Evolutionary conservation across 1,284 basidiomycete species (phyloP), one percentile per base, ranked within the genome.

Genomic region (Trametes polyzona): DNA sequence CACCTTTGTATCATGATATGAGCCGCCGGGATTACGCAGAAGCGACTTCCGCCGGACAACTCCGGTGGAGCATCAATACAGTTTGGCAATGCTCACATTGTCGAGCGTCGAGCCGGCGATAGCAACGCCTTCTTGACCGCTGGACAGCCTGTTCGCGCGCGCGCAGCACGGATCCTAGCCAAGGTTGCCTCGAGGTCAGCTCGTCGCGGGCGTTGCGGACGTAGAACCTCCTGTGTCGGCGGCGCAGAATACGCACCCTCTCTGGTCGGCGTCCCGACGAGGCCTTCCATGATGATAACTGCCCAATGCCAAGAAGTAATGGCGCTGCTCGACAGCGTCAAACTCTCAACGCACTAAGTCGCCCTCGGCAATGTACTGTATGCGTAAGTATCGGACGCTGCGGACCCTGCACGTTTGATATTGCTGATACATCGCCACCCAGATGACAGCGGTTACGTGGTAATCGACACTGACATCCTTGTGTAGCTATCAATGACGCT

Each of bases 81-180:
- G 47, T 27, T 21, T 47, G 21, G 8, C 40, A 41, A 26, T 41
- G 10, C 33, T 14, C 35, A 29, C 17, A 39, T 29, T 24, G 35
- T 19, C 32, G 33, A 21, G 47, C 36, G 47, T 51, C 39, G 39
- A 51, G 14, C 48, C 48, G 48, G 39, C 11, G 48, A 51, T 51
- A 42, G 29, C 14, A 29, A 32, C 24, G 24, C 4, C 19, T 47
- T 33, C 30, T 47, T 23, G 4, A 17, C 43, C 40, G 40, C 21
- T 21, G 33, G 35, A 17, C 23, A 36, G 33, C 35, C 36, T 27
- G n/a, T 10, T 16, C 46, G 46, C 46, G 33, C 47, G 32, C 32
- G n/a, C 32, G 30, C 30, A n/a, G 24, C 41, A n/a, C 14, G 17
- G 14, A 17, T 16, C 7, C 10, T 26, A 16, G 30, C 33, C 33